These are phyloP conservation scores for Carex parvula DNA, from an alignment of 176 grass and related monocot species.

Conservation along the genomic window DNA sequence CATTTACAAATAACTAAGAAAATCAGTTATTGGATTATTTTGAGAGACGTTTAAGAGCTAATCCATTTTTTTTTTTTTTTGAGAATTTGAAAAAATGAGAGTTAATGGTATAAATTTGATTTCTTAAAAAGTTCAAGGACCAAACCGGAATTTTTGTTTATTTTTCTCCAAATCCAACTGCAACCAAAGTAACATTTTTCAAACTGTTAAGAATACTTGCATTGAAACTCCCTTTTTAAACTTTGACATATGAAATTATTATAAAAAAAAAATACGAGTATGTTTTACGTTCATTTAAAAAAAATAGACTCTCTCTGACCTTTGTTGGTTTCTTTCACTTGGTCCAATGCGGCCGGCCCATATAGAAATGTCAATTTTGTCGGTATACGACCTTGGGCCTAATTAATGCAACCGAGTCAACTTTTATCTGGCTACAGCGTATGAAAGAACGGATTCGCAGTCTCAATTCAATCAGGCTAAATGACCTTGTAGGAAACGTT, in stretches of 20 bases:
- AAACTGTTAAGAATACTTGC: not conserved
- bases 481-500: slow-evolving; percentile 1
- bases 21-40: no score
- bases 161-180: not conserved
- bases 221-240: not conserved
- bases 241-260: not conserved
- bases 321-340: not conserved
- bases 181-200: not conserved
- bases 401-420: not conserved
- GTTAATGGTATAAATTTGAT: not conserved
- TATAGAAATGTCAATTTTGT: not conserved
- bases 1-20: no score
- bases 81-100: no score
- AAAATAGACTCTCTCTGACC: not conserved
- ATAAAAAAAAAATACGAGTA: not conserved
- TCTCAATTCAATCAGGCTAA: not conserved
- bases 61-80: no score
- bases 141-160: not conserved
- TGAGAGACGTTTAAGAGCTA: no score
- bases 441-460: not conserved
- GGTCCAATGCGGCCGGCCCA: not conserved
- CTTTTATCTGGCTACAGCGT: not conserved
- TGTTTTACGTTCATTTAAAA: not conserved
- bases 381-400: not conserved
- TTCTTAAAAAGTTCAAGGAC: not conserved